Base-by-base conservation (phyloP, 345 rosid species). In the Tarenaya hassleriana region DNA sequence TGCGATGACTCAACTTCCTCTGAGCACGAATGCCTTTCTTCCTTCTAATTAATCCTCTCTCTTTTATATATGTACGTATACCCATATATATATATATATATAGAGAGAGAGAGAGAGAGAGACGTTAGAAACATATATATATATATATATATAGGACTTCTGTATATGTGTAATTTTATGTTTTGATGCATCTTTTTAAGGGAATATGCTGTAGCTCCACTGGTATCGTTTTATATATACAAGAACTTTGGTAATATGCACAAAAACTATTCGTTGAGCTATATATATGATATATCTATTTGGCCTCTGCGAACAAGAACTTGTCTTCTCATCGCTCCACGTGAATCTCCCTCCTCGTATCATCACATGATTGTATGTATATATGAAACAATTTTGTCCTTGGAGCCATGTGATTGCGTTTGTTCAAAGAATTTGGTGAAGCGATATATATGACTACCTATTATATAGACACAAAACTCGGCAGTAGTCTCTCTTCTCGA, bases 1-100 rank as follows among this genome's bases (percentile, higher is more conserved):
- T 82, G 78, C 39, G 88, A 86, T 58, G 98, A 87, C 62, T 80
- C 95, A 7, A 80, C 72, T 69, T 77, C 88, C 12, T 83, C 94
- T 5, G 92, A 86, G 21, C 84, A 77, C 41, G 83, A 86, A 65
- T 69, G 80, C 56, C 79, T 86, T 67, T 52, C 82, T 50, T 72
- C 90, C 11, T 90, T 83, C 66, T 88, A 61, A 52, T 47, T 35
- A 10, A 5, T 39, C 54, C 38, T 34, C 10, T 40, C 41, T 40
- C 10, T 10, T 42, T 29, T n/a, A n/a, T n/a, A n/a, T n/a, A 20
- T 19, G 11, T 29, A 9, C 18, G 32, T 34, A 62, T 50, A 45
- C 18, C 15, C 13, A 43, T 9, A 43, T 43, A 18, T 12, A 43
- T 19, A 10, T 19, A 8, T 43, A 43, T 17, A 5, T 17, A 16